Evolutionary conservation across 2,329 filamentous ascomycete genomes (phyloP).

Genomic region (Sclerotinia glacialis): DNA sequence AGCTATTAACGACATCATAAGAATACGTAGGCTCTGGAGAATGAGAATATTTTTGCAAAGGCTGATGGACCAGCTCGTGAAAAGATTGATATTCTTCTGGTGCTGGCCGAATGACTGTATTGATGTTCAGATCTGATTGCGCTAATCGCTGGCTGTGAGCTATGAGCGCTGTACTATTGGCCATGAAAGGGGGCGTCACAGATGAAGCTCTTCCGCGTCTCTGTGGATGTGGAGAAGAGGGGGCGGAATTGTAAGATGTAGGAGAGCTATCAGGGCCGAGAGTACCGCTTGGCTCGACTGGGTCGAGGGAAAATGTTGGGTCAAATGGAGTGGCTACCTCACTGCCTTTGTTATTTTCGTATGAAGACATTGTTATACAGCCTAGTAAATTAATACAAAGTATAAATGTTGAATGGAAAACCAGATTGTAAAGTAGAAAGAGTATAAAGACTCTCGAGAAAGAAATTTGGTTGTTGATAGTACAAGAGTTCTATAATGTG

Average conservation of each 20-base stretch:
- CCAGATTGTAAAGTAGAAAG: neutral
- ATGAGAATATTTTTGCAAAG: neutral
- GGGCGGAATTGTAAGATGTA: neutral
- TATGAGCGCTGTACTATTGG: neutral
- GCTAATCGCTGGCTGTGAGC: neutral
- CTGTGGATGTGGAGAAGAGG: neutral
- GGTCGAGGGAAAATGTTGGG: neutral
- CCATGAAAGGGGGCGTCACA: neutral
- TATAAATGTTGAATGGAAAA: neutral
- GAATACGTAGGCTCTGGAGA: neutral
- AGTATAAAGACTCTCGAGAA: neutral
- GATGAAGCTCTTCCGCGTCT: neutral
- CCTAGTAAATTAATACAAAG: neutral
- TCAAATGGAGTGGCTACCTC: neutral
- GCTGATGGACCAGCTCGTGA: no score
- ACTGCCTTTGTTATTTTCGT: neutral
- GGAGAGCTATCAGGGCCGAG: no score
- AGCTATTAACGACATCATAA: neutral
- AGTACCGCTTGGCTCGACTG: neutral
- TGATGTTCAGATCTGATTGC: neutral
- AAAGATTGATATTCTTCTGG: no score
- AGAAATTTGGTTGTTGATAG: neutral
- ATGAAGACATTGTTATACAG: neutral
- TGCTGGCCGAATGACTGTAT: no score
- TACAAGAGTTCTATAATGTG: neutral